These are phyloP conservation scores for Scheffersomyces lignosus DNA, from an alignment of 805 yeast genomes.

Conservation along the genomic window DNA sequence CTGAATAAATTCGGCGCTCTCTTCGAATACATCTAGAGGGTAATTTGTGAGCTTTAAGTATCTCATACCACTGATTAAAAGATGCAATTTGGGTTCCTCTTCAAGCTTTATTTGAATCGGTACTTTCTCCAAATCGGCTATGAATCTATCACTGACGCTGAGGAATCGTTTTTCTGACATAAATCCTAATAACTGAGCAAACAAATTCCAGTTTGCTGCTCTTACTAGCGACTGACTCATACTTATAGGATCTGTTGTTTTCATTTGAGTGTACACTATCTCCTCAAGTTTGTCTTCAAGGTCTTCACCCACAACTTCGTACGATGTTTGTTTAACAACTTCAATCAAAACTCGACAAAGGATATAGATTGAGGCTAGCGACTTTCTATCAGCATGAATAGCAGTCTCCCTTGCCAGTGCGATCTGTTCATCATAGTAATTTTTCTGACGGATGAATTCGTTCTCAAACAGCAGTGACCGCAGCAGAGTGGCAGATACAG, in stretches of 20 bases:
- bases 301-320: conserved; percentile 72
- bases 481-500: conserved; percentile 15
- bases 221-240: conserved; percentile 63
- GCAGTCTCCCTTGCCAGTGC: conserved; percentile 60
- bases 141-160: conserved; percentile 89
- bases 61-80: conserved; percentile 90
- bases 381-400: conserved; percentile 82
- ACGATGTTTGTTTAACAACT: conserved; percentile 83
- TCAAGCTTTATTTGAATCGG: conserved; percentile 44
- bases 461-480: conserved; percentile 8
- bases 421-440: conserved; percentile 32
- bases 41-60: conserved; percentile 74
- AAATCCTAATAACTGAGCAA: conserved; percentile 84
- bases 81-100: conserved; percentile 58
- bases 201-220: conserved; percentile 90
- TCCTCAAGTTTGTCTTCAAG: conserved; percentile 85
- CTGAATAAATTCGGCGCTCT: conserved; percentile 85
- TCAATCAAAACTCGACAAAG: conserved; percentile 90
- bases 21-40: conserved; percentile 89
- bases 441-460: conserved; percentile 21
- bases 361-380: conserved; percentile 82
- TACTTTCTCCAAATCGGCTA: conserved; percentile 85
- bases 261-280: conserved; percentile 85
- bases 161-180: conserved; percentile 85
- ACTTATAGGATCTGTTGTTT: conserved; percentile 82